These are phyloP conservation scores for Casaregolazyma lundiana DNA, from an alignment of 1,139 yeast genomes.

Conservation along the genomic window DNA sequence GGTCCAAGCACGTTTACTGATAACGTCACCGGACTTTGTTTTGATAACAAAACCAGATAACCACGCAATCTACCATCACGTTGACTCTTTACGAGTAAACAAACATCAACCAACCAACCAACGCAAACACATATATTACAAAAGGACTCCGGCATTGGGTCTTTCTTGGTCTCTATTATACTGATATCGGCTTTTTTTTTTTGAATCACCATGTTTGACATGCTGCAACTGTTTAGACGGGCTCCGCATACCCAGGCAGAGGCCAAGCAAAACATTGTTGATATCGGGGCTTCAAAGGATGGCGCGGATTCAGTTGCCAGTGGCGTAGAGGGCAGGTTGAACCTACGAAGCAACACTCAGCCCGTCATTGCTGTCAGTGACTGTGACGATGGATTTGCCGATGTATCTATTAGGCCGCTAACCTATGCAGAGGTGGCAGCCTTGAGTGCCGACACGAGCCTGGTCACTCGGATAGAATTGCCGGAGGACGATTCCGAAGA, in stretches of 20 bases:
- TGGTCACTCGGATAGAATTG: conserved; percentile 9
- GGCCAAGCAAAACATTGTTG: conserved; percentile 3
- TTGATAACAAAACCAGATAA: background rate
- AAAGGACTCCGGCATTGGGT: background rate
- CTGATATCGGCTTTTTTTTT: background rate
- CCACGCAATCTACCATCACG: background rate
- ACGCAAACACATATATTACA: background rate
- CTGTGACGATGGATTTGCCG: conserved; percentile 40
- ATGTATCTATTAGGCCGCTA: conserved; percentile 42
- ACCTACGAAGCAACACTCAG: conserved; percentile 5
- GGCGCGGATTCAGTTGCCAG: no score
- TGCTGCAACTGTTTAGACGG: conserved; percentile 5
- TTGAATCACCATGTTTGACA: conserved; percentile 3
- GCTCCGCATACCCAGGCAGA: background rate
- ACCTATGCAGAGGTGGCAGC: conserved; percentile 52
- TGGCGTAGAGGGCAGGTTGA: no score
- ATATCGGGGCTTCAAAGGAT: background rate
- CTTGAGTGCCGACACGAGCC: conserved; percentile 9
- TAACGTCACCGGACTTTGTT: background rate
- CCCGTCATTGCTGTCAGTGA: conserved; percentile 17
- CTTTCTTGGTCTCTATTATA: background rate
- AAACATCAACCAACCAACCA: background rate
- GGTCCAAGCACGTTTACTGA: background rate
- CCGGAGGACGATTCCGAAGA: conserved; percentile 8
- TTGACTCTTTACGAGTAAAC: background rate